Evolutionary conservation across 768 basidiomycete species (phyloP).

Genomic region (Amanita muscaria): DNA sequence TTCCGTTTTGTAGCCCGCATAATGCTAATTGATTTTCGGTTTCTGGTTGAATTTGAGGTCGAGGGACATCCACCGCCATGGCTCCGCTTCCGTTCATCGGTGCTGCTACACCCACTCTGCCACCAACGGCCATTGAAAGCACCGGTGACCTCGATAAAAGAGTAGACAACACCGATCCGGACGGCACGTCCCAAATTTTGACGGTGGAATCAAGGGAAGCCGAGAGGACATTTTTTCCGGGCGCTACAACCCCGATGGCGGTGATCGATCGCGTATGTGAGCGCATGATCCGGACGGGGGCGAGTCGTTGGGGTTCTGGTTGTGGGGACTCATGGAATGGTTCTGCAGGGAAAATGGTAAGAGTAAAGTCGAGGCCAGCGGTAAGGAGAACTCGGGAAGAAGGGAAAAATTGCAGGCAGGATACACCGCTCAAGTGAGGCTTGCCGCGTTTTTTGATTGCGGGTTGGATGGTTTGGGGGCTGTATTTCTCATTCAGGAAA

Average conservation of each 20-base stretch:
- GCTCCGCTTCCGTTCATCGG: slow-evolving; percentile 17
- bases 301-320: slow-evolving; percentile 16
- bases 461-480: slow-evolving; percentile 16
- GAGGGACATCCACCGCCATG: not conserved
- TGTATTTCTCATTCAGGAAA: slow-evolving; percentile 11
- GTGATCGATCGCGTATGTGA: slow-evolving; percentile 64
- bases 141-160: slow-evolving; percentile 36
- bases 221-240: slow-evolving; percentile 59
- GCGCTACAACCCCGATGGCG: slow-evolving; percentile 48
- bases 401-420: slow-evolving; percentile 56
- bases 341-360: slow-evolving; percentile 58
- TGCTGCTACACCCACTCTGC: slow-evolving; percentile 8
- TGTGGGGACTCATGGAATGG: slow-evolving; percentile 19
- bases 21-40: slow-evolving; percentile 40
- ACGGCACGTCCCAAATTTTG: slow-evolving; percentile 65
- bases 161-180: slow-evolving; percentile 37
- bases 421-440: slow-evolving; percentile 46
- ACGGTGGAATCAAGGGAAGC: slow-evolving; percentile 60
- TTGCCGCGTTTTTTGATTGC: slow-evolving; percentile 25
- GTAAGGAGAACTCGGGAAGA: slow-evolving; percentile 66
- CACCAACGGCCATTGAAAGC: slow-evolving; percentile 35
- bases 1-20: slow-evolving; percentile 46
- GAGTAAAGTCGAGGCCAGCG: slow-evolving; percentile 55
- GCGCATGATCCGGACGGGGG: slow-evolving; percentile 51
- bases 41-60: slow-evolving; percentile 34